Evolutionary conservation across 495 filamentous ascomycete genomes (phyloP).

Genomic region (Penicillium coffeae): DNA sequence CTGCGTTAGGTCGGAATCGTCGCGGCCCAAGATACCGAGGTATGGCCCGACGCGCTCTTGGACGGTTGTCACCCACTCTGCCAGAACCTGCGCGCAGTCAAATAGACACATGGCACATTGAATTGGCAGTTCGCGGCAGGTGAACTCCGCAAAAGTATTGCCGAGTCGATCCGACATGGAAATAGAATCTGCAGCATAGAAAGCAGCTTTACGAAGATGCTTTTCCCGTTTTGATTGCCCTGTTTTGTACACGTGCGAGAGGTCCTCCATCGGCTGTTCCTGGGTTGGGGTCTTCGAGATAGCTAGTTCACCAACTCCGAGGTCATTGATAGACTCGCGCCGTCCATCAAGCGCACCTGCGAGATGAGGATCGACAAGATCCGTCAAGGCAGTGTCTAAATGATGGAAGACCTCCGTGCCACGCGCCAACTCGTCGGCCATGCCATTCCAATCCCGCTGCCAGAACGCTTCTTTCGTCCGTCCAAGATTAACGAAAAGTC

Average conservation of each 20-base stretch:
- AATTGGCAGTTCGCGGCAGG: slow-evolving; percentile 84
- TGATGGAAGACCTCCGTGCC: slow-evolving; percentile 75
- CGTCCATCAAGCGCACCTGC: slow-evolving; percentile 21
- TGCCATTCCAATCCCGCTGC: slow-evolving; percentile 88
- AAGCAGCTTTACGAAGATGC: slow-evolving; percentile 88
- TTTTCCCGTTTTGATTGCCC: slow-evolving; percentile 68
- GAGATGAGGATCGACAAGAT: slow-evolving; percentile 33
- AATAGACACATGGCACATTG: slow-evolving; percentile 92
- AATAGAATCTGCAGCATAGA: slow-evolving; percentile 90
- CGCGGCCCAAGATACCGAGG: slow-evolving; percentile 79
- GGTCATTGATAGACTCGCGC: slow-evolving; percentile 37
- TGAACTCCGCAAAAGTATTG: slow-evolving; percentile 80
- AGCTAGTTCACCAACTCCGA: slow-evolving; percentile 39
- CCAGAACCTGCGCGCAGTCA: slow-evolving; percentile 94
- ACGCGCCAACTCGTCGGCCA: slow-evolving; percentile 84
- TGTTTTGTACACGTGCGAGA: slow-evolving; percentile 31
- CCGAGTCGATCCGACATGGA: slow-evolving; percentile 85
- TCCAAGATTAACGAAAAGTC: slow-evolving; percentile 88
- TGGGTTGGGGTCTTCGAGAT: slow-evolving; percentile 43
- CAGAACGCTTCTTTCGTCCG: slow-evolving; percentile 92
- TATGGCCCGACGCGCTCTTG: slow-evolving; percentile 91
- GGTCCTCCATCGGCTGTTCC: slow-evolving; percentile 31
- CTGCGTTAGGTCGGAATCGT: slow-evolving; percentile 70
- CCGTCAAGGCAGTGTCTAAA: slow-evolving; percentile 47
- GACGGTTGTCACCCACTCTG: slow-evolving; percentile 92